A percentile compares a stretch with the other conserved stretches of the same genome.
Conservation (phyloP, 805 yeast genomes). For the Saccharomycopsis sp. region DNA sequence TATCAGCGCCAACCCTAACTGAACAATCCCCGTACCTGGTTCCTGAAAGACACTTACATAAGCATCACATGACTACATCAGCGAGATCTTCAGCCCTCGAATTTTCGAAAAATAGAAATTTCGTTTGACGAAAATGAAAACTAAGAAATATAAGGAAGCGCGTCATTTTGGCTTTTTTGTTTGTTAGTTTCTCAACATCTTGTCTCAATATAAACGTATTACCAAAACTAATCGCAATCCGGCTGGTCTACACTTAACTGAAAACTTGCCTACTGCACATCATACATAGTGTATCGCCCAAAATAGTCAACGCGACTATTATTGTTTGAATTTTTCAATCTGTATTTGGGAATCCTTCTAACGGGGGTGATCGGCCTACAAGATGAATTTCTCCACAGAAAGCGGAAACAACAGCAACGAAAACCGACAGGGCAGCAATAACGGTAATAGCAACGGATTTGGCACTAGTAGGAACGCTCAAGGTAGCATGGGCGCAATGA, state of each 20-base stretch:
- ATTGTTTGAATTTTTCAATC: too few relatives aligned
- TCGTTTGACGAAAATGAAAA: not conserved
- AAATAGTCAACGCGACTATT: too few relatives aligned
- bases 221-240: not conserved
- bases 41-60: not conserved
- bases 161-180: not conserved
- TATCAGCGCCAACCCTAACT: too few relatives aligned
- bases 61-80: not conserved
- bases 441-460: too few relatives aligned
- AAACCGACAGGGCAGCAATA: not conserved
- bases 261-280: not conserved
- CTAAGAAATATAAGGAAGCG: not conserved
- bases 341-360: too few relatives aligned
- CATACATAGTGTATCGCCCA: not conserved
- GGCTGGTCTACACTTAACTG: not conserved
- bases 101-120: not conserved
- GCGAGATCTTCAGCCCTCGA: too few relatives aligned
- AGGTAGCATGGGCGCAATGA: not conserved
- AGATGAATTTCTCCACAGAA: not conserved
- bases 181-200: not conserved
- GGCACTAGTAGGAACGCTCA: not conserved
- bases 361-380: not conserved
- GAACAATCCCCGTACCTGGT: too few relatives aligned
- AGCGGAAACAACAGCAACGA: not conserved
- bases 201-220: not conserved